phyloP scores from a whole-genome alignment of 768 basidiomycete species.

The Panus rudis region DNA sequence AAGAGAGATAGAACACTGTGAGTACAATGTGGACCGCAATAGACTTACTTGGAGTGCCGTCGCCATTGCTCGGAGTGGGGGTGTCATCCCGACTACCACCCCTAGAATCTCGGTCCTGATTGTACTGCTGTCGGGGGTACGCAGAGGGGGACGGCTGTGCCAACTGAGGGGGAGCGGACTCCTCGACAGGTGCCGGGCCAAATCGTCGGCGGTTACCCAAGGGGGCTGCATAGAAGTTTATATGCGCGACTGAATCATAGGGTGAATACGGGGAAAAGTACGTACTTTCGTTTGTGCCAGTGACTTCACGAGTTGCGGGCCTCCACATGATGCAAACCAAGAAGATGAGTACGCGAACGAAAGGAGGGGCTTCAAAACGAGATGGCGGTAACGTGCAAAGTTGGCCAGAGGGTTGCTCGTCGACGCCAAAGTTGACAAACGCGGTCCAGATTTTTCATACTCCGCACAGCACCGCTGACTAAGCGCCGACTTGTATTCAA shows the following conservation, averaged over 20 bases:
- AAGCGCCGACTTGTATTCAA: too few species aligned
- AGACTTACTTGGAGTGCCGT: constrained; percentile 64
- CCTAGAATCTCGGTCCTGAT: constrained; percentile 43
- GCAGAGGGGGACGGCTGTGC: constrained; percentile 84
- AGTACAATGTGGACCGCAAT: constrained; percentile 6
- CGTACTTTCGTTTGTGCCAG: constrained; percentile 89
- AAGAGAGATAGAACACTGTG: constrained; percentile 7
- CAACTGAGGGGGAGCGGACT: constrained; percentile 73
- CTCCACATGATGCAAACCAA: constrained; percentile 67
- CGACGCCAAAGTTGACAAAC: constrained; percentile 6
- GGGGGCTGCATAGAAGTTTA: constrained; percentile 41
- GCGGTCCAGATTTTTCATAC: constrained; percentile 6
- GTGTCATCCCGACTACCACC: constrained; percentile 66
- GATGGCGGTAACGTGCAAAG: constrained; percentile 12
- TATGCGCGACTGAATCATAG: constrained; percentile 4
- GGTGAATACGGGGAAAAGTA: too few species aligned
- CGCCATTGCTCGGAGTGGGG: constrained; percentile 41
- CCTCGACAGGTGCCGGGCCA: constrained; percentile 81
- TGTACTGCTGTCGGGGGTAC: constrained; percentile 60
- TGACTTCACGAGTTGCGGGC: constrained; percentile 82
- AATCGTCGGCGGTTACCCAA: constrained; percentile 87
- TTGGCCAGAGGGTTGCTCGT: constrained; percentile 7
- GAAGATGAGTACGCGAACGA: constrained; percentile 12
- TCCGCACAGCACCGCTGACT: constrained; percentile 13
- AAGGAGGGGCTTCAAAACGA: constrained; percentile 11